These are phyloP conservation scores for Fusarium sp. DNA, from an alignment of 2,329 filamentous ascomycete species.

Conservation along the genomic window DNA sequence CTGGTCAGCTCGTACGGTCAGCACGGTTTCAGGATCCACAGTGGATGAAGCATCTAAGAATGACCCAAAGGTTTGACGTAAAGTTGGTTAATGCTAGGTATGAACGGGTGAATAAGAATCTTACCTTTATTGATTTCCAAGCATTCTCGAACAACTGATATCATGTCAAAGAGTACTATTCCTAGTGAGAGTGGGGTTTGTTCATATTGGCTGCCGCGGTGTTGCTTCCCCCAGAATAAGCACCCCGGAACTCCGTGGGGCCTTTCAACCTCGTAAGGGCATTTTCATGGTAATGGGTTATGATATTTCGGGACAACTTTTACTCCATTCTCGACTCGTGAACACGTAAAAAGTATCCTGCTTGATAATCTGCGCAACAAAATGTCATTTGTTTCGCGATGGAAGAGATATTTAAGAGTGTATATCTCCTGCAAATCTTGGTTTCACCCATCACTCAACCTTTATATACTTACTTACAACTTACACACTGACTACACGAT, in stretches of 20 bases:
- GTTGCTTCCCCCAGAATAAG: neutral
- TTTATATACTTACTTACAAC: neutral
- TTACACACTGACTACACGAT: neutral
- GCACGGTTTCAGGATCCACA: accelerated
- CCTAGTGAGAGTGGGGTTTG: neutral
- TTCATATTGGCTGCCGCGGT: neutral
- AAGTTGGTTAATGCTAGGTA: too few species aligned
- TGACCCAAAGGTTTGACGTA: neutral
- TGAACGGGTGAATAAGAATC: too few species aligned
- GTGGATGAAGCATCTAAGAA: neutral
- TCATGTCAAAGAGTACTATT: accelerated
- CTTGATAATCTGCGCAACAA: neutral
- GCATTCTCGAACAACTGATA: accelerated
- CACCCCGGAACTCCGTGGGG: neutral
- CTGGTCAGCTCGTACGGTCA: conserved; percentile 6
- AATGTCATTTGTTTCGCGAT: accelerated
- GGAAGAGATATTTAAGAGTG: neutral
- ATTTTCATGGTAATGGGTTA: neutral
- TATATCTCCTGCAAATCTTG: accelerated
- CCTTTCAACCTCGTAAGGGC: neutral
- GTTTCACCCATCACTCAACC: neutral
- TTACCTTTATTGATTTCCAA: neutral
- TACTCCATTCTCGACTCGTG: neutral
- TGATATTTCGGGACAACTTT: neutral
- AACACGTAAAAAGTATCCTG: accelerated